A percentile compares a stretch with the other conserved stretches of the same genome.
These are phyloP conservation scores for Ilex paraguariensis DNA, from an alignment of 305 asterid genomes.

Conservation along the genomic window DNA sequence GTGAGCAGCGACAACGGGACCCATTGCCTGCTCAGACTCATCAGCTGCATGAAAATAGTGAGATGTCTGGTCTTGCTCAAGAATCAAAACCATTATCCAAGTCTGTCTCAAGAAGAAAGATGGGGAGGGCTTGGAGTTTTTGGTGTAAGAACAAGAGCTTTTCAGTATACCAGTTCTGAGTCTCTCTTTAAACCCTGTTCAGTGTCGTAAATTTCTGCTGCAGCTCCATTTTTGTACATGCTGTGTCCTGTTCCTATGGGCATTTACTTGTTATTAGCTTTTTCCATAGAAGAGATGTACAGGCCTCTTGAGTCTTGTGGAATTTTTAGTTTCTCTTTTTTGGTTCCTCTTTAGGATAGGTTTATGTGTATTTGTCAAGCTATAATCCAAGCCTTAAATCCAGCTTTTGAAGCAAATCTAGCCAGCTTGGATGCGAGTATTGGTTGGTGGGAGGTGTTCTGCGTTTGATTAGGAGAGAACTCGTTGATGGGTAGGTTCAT, in stretches of 20 bases:
- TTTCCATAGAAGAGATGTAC: constrained; percentile 26
- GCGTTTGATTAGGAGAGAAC: too few species aligned
- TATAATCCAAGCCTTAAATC: neutral
- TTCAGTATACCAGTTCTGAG: constrained; percentile 61
- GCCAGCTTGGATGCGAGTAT: too few species aligned
- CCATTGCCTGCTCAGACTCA: constrained; percentile 36
- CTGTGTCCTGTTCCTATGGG: constrained; percentile 7
- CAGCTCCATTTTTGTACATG: neutral
- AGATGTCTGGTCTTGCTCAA: constrained; percentile 16
- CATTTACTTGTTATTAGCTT: neutral
- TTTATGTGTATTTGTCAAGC: neutral
- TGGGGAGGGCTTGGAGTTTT: constrained; percentile 62
- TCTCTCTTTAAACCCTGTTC: neutral
- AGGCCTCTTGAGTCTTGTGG: constrained; percentile 2
- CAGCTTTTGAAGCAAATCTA: neutral
- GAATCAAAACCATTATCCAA: constrained; percentile 57
- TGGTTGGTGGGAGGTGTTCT: too few species aligned
- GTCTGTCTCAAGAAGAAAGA: constrained; percentile 71
- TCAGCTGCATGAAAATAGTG: constrained; percentile 27
- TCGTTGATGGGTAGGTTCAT: too few species aligned
- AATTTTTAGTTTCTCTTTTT: neutral
- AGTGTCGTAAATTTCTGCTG: constrained; percentile 19
- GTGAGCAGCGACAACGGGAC: constrained; percentile 93
- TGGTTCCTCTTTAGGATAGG: neutral
- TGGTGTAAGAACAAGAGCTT: constrained; percentile 92